These are phyloP conservation scores for Phylloporus arenicola DNA, from an alignment of 768 basidiomycete species.

Conservation along the genomic window DNA sequence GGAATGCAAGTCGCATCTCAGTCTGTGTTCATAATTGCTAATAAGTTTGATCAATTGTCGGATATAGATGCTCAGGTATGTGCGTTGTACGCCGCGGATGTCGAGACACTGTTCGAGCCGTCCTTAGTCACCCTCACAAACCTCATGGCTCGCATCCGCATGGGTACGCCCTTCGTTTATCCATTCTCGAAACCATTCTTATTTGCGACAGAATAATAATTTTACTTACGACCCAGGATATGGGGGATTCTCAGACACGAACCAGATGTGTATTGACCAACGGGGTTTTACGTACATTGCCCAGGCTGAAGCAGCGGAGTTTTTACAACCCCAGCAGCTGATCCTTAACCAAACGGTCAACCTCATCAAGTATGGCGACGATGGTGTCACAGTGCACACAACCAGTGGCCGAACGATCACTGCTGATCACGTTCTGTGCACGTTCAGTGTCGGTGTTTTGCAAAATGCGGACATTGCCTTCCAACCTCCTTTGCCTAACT, in stretches of 20 bases:
- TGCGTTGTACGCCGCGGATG: neutral
- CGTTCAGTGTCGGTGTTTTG: constrained; percentile 66
- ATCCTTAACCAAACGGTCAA: constrained; percentile 48
- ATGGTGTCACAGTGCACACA: constrained; percentile 45
- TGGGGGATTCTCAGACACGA: constrained; percentile 55
- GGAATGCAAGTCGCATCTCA: constrained; percentile 25
- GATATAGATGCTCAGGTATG: constrained; percentile 27
- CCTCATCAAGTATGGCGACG: constrained; percentile 40
- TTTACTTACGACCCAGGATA: constrained; percentile 47
- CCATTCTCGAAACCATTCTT: neutral
- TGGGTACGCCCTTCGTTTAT: constrained; percentile 39
- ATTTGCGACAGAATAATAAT: constrained; percentile 48
- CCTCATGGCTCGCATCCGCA: constrained; percentile 57
- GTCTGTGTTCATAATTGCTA: neutral
- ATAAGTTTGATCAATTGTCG: neutral
- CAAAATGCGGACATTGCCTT: constrained; percentile 59
- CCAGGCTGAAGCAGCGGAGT: constrained; percentile 51
- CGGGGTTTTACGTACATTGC: constrained; percentile 57
- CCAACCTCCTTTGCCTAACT: constrained; percentile 49
- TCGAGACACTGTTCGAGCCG: constrained; percentile 19
- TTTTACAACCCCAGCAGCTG: constrained; percentile 44
- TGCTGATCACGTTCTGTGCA: constrained; percentile 58
- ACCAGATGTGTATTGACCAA: constrained; percentile 52
- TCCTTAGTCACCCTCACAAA: constrained; percentile 56
- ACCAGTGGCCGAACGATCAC: constrained; percentile 38